Evolutionary conservation across 2,329 filamentous ascomycete species (phyloP), one percentile per base, ranked within the genome.

Genomic region (Verticillium klebahnii): DNA sequence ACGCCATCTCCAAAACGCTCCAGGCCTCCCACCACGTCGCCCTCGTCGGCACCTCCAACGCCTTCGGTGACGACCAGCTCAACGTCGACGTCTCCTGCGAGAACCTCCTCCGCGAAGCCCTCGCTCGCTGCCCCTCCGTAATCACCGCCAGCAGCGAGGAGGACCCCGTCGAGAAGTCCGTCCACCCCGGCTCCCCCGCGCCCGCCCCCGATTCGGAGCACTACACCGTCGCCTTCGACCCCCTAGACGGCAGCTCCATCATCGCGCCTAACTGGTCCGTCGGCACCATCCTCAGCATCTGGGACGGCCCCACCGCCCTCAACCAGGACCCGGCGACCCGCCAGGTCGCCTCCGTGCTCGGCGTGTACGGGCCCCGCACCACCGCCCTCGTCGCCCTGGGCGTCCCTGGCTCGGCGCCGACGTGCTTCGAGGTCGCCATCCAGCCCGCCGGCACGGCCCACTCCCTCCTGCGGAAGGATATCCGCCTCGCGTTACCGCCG

Each of bases 181-280:
- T 12, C 39, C 2, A 12, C 4, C 11, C 34, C 5, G 19, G 50
- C 5, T 7, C 40, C 17, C 59, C 59, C 1, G 19, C 37, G 7
- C n/a, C 58, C 15, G 34, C 14, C 19, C 57, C 59, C 11, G 7
- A 58, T 11, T 12, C 60, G 2, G 81, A 86, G 66, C 68, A 73
- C 32, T 88, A 88, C 71, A 82, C 85, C 0, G 72, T 87, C 9
- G 85, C 84, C 0, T 89, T 88, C 66, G 86, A 89, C 66, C 86
- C 86, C 0, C 78, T 89, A 0, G 86, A 89, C 66, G 86, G 86
- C 12, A 85, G 82, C 70, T 87, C 83, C 64, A 85, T 86, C 67
- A 84, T 86, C 54, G 81, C 76, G 0, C 77, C 83, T 1, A 85
- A 85, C 68, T 86, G 83, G 83, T 77, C 81, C 0, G 83, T 86